Evolutionary conservation across 1,284 basidiomycete species (phyloP).

Genomic region (Ustilago tritici): DNA sequence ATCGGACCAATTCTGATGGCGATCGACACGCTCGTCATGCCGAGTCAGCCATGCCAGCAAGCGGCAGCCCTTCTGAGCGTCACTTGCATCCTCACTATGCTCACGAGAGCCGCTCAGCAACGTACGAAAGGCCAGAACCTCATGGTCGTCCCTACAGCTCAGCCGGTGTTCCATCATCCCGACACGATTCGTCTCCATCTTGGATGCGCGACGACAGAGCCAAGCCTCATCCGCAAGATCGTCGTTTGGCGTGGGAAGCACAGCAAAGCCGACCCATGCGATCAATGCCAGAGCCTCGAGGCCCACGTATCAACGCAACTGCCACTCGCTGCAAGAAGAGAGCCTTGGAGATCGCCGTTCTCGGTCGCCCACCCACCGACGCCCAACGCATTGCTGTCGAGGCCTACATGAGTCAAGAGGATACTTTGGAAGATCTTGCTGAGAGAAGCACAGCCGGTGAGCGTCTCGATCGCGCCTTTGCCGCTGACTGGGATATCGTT

Average conservation of each 20-base stretch:
- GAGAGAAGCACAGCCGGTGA: constrained; percentile 24
- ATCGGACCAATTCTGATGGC: constrained; percentile 40
- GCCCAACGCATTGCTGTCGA: constrained; percentile 29
- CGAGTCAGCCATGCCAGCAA: constrained; percentile 2
- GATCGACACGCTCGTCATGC: constrained; percentile 21
- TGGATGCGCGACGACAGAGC: constrained; percentile 21
- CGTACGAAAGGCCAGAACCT: constrained; percentile 5
- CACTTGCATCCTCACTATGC: constrained; percentile 17
- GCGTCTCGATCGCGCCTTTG: constrained; percentile 37
- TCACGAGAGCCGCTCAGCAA: constrained; percentile 5
- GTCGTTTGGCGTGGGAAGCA: constrained; percentile 12
- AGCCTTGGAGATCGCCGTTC: constrained; percentile 29
- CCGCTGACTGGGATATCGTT: constrained; percentile 42
- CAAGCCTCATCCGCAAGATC: constrained; percentile 22
- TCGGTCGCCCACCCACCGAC: constrained; percentile 34
- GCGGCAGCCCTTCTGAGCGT: constrained; percentile 30
- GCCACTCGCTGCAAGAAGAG: constrained; percentile 28
- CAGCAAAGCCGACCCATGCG: constrained; percentile 13
- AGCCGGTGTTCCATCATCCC: constrained; percentile 6
- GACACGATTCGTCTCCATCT: constrained; percentile 5
- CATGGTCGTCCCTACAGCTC: constrained; percentile 26
- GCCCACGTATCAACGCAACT: constrained; percentile 6
- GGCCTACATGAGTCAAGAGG: constrained; percentile 14
- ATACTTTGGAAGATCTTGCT: constrained; percentile 29
- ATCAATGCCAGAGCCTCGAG: constrained; percentile 25